A percentile compares a stretch with the other conserved stretches of the same genome.
Conservation (phyloP, 345 rosid genomes). For the Stellera chamaejasme region DNA sequence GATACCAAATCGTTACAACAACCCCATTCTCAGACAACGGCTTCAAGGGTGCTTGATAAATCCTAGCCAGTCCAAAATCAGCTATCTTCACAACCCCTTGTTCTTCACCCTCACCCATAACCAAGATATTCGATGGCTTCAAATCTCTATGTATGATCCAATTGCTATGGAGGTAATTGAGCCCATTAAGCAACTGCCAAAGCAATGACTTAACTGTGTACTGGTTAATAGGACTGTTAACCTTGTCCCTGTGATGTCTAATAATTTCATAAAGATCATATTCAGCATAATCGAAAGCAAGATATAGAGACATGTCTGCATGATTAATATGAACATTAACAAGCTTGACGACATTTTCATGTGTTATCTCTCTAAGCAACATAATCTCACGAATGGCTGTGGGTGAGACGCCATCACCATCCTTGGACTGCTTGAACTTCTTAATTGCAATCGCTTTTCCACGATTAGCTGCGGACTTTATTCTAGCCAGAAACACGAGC, state of each 20-base stretch:
- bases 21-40: conserved; percentile 84
- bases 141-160: conserved; percentile 99
- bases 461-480: conserved; percentile 62
- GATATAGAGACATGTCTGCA: conserved; percentile 88
- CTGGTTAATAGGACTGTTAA: conserved; percentile 46
- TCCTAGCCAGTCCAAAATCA: conserved; percentile 95
- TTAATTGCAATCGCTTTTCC: conserved; percentile 92
- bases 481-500: conserved; percentile 91
- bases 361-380: conserved; percentile 89
- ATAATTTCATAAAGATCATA: conserved; percentile 96
- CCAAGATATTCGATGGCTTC: conserved; percentile 97
- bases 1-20: conserved; percentile 99
- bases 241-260: conserved; percentile 89
- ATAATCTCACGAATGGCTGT: conserved; percentile 99
- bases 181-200: conserved; percentile 97
- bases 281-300: conserved; percentile 93
- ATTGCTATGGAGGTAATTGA: conserved; percentile 93
- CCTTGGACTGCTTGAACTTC: conserved; percentile 98
- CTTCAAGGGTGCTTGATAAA: conserved; percentile 92
- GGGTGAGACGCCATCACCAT: conserved; percentile 99
- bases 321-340: conserved; percentile 97
- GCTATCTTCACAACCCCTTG: conserved; percentile 94
- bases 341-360: conserved; percentile 96
- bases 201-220: conserved; percentile 92
- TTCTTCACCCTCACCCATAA: conserved; percentile 98